A percentile compares a stretch with the other conserved stretches of the same genome.
phyloP scores from a whole-genome alignment of 1,284 basidiomycete genomes.

The Sanguinoderma infundibulare region DNA sequence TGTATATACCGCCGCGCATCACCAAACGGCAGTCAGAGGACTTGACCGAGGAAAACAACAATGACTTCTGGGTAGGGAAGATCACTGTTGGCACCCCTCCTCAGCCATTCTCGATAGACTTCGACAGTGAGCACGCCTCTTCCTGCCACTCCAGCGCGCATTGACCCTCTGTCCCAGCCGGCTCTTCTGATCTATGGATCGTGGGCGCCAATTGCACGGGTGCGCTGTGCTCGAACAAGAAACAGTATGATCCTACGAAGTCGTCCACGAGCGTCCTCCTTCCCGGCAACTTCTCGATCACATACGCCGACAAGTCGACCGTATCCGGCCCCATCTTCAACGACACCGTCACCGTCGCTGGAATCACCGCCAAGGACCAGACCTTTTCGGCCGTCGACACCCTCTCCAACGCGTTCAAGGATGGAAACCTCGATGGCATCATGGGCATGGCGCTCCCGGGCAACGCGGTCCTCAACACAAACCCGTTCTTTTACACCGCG shows the following conservation, averaged over 20 bases:
- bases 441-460: conserved; percentile 34
- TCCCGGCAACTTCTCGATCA: conserved; percentile 37
- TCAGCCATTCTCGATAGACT: conserved; percentile 30
- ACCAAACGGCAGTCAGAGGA: conserved; percentile 27
- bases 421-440: conserved; percentile 33
- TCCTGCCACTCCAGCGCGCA: not conserved
- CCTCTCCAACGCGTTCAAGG: conserved; percentile 27
- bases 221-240: conserved; percentile 39
- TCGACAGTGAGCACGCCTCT: conserved; percentile 19
- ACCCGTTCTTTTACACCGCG: conserved; percentile 49
- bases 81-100: conserved; percentile 37
- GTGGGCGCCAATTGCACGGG: conserved; percentile 41
- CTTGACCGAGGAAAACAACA: conserved; percentile 25
- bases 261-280: conserved; percentile 38
- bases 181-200: conserved; percentile 39
- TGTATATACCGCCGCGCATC: conserved; percentile 10
- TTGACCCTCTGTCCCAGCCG: conserved; percentile 1
- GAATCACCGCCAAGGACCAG: conserved; percentile 28
- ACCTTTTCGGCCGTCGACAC: conserved; percentile 34
- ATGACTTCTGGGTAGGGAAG: conserved; percentile 33
- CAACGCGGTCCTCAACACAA: conserved; percentile 28
- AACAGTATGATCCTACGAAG: conserved; percentile 35
- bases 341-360: conserved; percentile 38
- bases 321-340: conserved; percentile 44
- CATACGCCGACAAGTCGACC: conserved; percentile 50